These are phyloP conservation scores for Globisporangium carolinianum DNA, from an alignment of 352 stramenopile species.

Conservation along the genomic window DNA sequence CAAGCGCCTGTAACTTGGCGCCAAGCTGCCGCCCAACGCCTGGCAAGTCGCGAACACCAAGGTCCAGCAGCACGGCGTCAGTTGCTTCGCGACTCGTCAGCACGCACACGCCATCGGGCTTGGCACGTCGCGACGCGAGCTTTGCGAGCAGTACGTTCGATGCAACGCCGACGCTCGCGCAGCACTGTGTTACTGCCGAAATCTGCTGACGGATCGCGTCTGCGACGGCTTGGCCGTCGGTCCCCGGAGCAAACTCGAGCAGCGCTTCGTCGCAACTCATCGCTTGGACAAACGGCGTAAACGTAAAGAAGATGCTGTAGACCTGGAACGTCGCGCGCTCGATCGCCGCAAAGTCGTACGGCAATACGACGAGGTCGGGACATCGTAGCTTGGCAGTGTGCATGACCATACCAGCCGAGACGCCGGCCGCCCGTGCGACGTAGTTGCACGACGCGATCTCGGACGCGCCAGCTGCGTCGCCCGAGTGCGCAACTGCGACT, in stretches of 20 bases:
- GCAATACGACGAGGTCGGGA: conserved; percentile 88
- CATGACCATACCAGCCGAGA: conserved; percentile 94
- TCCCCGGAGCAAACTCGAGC: conserved; percentile 74
- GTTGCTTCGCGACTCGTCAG: conserved; percentile 39
- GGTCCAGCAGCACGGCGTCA: conserved; percentile 53
- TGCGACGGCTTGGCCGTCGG: conserved; percentile 64
- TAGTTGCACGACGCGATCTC: conserved; percentile 97
- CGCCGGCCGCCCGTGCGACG: conserved; percentile 83
- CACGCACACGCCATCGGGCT: conserved; percentile 85
- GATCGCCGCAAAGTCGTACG: conserved; percentile 91
- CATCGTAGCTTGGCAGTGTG: conserved; percentile 87
- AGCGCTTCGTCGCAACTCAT: conserved; percentile 96
- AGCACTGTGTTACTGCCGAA: conserved; percentile 78
- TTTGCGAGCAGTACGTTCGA: conserved; percentile 94
- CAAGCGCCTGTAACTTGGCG: conserved; percentile 62
- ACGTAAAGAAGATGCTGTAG: conserved; percentile 87
- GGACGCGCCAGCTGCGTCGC: conserved; percentile 42
- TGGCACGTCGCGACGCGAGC: conserved; percentile 89
- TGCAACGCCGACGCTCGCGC: conserved; percentile 90
- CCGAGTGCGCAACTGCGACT: conserved; percentile 90
- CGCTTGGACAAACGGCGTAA: conserved; percentile 87
- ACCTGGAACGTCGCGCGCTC: conserved; percentile 90
- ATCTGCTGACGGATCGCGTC: conserved; percentile 62
- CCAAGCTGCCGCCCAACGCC: conserved; percentile 66
- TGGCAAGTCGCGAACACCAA: conserved; percentile 72